Evolutionary conservation across 2,329 filamentous ascomycete genomes (phyloP), one percentile per base, ranked within the genome.

Genomic region (Xylaria digitata): DNA sequence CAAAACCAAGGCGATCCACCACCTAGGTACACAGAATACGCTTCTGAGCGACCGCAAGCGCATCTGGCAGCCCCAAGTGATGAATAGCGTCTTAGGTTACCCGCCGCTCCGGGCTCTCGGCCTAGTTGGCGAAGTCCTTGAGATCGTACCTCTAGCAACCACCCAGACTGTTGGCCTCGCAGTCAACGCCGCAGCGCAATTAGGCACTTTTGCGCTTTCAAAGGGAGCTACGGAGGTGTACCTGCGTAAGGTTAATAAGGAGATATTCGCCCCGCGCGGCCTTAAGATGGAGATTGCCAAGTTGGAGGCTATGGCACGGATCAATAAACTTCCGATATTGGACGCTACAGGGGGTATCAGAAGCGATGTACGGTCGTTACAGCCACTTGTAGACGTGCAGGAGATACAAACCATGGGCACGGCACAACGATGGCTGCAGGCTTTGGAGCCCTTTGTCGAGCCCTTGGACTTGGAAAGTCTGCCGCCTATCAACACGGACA

Each of bases 241-340:
- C 21, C 42, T 68, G 3, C 52, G 57, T 9, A 65, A 59, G 34
- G 57, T 52, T 3, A 68, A 68, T 6, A 30, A 65, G 19, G 62
- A 68, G 32, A 49, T 34, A 0, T 62, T 68, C 23, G 62, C 34
- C 17, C 61, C 62, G 3, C 61, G 62, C 15, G 61, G 66, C 3
- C 66, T 68, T 6, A 68, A 65, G 53, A 46, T 68, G 21, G 65
- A 61, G 21, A 23, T 65, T 43, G 66, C 66, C 26, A 68, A 65
- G 52, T 58, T 68, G 1, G 66, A 68, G 21, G 66, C 62, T 13
- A 42, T 68, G 49, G 66, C 66, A 17, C 49, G 43, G 40, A 15
- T 65, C 30, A 63, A 57, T n/a, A 59, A 49, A 8, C 11, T 65
- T 3, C 62, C 66, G n/a, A 68, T 68, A 30, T 11, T 68, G 17